Evolutionary conservation across 2,329 filamentous ascomycete species (phyloP).

Genomic region (Shiraia bambusicola): DNA sequence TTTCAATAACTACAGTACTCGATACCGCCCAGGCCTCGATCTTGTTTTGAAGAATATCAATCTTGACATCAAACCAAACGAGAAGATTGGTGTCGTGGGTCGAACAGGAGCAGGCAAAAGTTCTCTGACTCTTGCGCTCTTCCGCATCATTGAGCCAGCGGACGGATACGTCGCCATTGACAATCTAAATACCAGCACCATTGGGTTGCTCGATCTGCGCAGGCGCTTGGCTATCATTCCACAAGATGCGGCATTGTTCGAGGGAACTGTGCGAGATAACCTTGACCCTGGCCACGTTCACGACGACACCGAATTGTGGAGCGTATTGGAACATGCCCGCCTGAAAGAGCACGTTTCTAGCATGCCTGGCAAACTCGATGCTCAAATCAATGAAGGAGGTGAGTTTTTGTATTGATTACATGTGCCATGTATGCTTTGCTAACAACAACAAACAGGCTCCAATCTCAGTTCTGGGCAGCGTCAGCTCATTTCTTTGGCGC

Average conservation of each 20-base stretch:
- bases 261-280: conserved; percentile 91
- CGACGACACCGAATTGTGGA: conserved; percentile 97
- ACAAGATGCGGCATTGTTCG: conserved; percentile 94
- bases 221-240: conserved; percentile 93
- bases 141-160: conserved; percentile 89
- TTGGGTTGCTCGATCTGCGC: conserved; percentile 85
- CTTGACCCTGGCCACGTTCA: conserved; percentile 92
- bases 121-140: conserved; percentile 86
- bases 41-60: conserved; percentile 91
- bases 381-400: conserved; percentile 92
- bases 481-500: conserved; percentile 89
- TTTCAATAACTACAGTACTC: conserved; percentile 91
- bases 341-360: conserved; percentile 84
- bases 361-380: conserved; percentile 89
- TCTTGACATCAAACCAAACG: conserved; percentile 88
- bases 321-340: conserved; percentile 88
- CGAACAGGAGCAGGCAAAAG: conserved; percentile 96
- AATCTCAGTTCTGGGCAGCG: conserved; percentile 95
- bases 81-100: conserved; percentile 97
- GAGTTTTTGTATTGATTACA: conserved; percentile 44
- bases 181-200: conserved; percentile 81
- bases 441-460: conserved; percentile 61
- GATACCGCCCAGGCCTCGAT: conserved; percentile 87
- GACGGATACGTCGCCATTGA: conserved; percentile 88
- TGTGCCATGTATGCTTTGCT: not conserved